Evolutionary conservation across 192 early-diverging fungal genomes (phyloP).

Genomic region (Entomortierella beljakovae): DNA sequence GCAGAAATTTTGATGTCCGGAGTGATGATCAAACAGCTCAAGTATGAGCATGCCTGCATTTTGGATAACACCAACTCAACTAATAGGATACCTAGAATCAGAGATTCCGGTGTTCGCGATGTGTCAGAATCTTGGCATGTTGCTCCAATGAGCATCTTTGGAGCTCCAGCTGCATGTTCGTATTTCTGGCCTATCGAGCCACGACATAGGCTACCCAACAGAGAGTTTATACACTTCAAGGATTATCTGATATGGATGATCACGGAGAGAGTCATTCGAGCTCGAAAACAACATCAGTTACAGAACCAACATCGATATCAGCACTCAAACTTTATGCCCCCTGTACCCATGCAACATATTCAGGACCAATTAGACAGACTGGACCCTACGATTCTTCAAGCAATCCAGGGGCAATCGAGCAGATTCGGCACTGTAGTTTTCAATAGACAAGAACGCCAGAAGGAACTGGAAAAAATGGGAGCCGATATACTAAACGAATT

Average conservation of each 20-base stretch:
- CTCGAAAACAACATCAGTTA: not conserved
- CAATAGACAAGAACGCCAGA: slow-evolving; percentile 25
- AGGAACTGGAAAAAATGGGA: slow-evolving; percentile 25
- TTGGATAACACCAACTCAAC: slow-evolving; percentile 15
- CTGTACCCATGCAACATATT: not conserved
- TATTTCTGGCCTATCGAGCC: slow-evolving; percentile 38
- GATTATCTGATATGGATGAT: slow-evolving; percentile 48
- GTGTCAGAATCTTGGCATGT: slow-evolving; percentile 19
- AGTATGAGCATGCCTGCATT: no score
- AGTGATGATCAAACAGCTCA: slow-evolving; percentile 21
- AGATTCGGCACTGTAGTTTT: slow-evolving; percentile 28
- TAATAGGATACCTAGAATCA: not conserved
- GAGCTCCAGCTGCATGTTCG: slow-evolving; percentile 3
- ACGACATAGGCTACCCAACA: slow-evolving; percentile 17
- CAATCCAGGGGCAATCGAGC: slow-evolving; percentile 18
- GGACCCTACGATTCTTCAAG: slow-evolving; percentile 18
- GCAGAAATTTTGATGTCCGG: slow-evolving; percentile 36
- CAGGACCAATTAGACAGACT: slow-evolving; percentile 18
- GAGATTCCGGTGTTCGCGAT: not conserved
- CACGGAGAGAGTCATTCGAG: slow-evolving; percentile 23
- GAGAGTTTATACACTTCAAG: slow-evolving; percentile 9
- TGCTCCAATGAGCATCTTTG: slow-evolving; percentile 8
- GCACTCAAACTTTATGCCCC: not conserved
- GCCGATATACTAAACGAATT: slow-evolving; percentile 14
- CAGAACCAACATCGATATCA: not conserved